These are phyloP conservation scores for Fraxinus anomala DNA, from an alignment of 257 asterid genomes.

Conservation along the genomic window DNA sequence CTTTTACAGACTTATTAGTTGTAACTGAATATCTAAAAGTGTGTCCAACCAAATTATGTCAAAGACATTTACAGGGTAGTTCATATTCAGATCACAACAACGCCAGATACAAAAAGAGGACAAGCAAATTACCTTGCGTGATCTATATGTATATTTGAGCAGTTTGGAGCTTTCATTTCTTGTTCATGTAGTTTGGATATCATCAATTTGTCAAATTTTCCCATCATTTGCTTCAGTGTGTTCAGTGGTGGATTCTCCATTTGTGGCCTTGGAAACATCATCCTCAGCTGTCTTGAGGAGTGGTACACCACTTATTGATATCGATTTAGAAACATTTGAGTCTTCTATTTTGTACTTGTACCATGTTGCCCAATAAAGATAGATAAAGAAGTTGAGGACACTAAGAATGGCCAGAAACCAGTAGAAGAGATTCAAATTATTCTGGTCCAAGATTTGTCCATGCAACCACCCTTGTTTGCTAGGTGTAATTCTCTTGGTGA, in stretches of 20 bases:
- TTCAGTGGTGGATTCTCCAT: neutral
- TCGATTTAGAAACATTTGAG: conserved; percentile 1
- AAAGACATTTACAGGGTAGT: neutral
- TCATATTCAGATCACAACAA: neutral
- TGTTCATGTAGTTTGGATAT: neutral
- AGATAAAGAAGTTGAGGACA: conserved; percentile 56
- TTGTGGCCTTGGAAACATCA: conserved; percentile 19
- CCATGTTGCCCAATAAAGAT: conserved; percentile 68
- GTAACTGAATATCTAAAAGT: neutral
- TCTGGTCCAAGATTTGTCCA: conserved; percentile 49
- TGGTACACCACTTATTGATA: conserved; percentile 34
- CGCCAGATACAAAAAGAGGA: neutral
- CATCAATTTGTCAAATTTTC: neutral
- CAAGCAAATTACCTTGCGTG: neutral
- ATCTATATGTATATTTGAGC: neutral
- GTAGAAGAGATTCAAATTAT: conserved; percentile 53
- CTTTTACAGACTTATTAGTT: neutral
- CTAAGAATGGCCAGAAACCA: conserved; percentile 65
- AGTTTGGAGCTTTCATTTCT: neutral
- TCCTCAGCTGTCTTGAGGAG: conserved; percentile 27
- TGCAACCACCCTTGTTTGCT: conserved; percentile 59
- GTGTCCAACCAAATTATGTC: neutral
- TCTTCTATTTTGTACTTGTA: conserved; percentile 52
- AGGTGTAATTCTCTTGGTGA: conserved; percentile 42
- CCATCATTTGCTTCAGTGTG: neutral